Base-by-base conservation (phyloP, 2,329 filamentous ascomycete species). In the Xylariaceae sp. region DNA sequence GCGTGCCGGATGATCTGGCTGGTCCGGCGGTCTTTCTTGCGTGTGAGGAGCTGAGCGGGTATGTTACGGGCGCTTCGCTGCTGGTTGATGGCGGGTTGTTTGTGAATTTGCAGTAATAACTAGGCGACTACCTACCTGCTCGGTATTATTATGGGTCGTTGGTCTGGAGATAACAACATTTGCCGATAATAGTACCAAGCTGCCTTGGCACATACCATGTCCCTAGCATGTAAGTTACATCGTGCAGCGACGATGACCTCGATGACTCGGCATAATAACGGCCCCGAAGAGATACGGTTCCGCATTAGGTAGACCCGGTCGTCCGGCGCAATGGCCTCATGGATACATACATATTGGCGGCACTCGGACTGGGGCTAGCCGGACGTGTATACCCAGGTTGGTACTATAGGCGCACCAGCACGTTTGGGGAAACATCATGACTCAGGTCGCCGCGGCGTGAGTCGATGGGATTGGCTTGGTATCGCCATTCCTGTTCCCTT, bases 61-160 rank as follows among this genome's bases (percentile, higher is more conserved):
- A 92, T 75, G 88, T 94, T 60, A 93, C 86, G 60, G 91, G 91
- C 0, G 87, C 90, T 13, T 90, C 94, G 74, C 70, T 96, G 66
- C 73, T 96, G 63, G 92, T 96, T 11, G 92, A 96, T 74, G 92
- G 92, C 9, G 92, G 92, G 0, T 73, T 93, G 62, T 96, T 94
- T 79, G 92, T 96, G 13, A 96, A 96, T 74, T 77, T 96, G 67
- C 90, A 94, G 74, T 93, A 60, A 67, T 42, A n/a, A n/a, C n/a
- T n/a, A 42, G 37, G 9, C 37, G 8, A 42, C 23, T 4, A 5
- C 17, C 17, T 4, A 23, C 23, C 3, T 23, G 23, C 23, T 30
- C 23, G 3, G 23, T 30, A 30, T 30, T 30, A 30, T 30, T 30
- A 13, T 42, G 37, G 37, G 37, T 8, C 37, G 37, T 8, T 5